These are phyloP conservation scores for Gypsophila paniculata DNA, from an alignment of 179 eudicot genomes.

Conservation along the genomic window DNA sequence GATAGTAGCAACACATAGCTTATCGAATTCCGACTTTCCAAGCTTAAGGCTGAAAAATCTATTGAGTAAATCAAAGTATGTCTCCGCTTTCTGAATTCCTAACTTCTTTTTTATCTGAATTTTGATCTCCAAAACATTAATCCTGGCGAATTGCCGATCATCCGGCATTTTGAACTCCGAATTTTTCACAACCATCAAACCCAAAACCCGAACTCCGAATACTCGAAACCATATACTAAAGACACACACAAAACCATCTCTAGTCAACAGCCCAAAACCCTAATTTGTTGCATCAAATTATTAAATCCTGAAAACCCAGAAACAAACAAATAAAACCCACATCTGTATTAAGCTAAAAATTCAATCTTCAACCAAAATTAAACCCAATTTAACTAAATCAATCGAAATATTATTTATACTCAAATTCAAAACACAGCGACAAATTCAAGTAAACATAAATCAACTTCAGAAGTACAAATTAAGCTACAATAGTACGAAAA, in stretches of 20 bases:
- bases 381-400: neutral
- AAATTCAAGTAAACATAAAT: too few species aligned
- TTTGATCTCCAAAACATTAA: constrained; percentile 50
- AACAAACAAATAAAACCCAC: constrained; percentile 24
- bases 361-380: neutral
- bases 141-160: constrained; percentile 45
- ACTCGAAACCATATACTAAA: neutral
- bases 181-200: constrained; percentile 33
- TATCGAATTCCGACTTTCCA: constrained; percentile 56
- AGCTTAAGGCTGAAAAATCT: constrained; percentile 44
- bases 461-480: constrained; percentile 1
- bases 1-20: constrained; percentile 43
- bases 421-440: neutral
- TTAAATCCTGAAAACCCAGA: constrained; percentile 17
- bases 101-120: constrained; percentile 46
- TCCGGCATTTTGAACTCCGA: constrained; percentile 39
- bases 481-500: neutral
- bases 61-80: constrained; percentile 49
- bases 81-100: constrained; percentile 55
- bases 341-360: constrained; percentile 21
- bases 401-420: neutral
- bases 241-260: neutral
- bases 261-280: constrained; percentile 25
- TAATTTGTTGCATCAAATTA: constrained; percentile 17
- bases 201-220: constrained; percentile 9